A percentile compares a stretch with the other conserved stretches of the same genome.
phyloP scores from a whole-genome alignment of 495 filamentous ascomycete genomes.

The Lepidopterella palustris region DNA sequence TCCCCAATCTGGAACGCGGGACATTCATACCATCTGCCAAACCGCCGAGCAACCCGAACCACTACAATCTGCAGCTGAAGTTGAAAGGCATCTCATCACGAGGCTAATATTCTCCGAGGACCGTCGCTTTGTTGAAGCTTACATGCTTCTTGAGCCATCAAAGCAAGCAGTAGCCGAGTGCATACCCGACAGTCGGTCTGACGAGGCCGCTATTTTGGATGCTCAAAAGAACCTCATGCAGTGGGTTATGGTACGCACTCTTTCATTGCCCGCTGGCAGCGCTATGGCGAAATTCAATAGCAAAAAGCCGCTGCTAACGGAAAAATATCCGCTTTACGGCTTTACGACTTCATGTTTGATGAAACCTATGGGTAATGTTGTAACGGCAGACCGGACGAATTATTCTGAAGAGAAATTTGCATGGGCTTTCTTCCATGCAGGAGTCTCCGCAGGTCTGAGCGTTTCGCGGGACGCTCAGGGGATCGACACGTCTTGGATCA shows the following conservation, averaged over 20 bases:
- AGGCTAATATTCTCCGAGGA: slow-evolving; percentile 86
- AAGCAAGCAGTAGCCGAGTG: slow-evolving; percentile 71
- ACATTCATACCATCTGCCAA: slow-evolving; percentile 67
- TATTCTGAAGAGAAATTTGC: slow-evolving; percentile 92
- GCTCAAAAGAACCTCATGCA: slow-evolving; percentile 86
- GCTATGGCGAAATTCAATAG: slow-evolving; percentile 79
- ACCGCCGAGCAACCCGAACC: slow-evolving; percentile 41
- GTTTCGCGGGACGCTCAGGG: slow-evolving; percentile 86
- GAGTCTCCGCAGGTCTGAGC: slow-evolving; percentile 80
- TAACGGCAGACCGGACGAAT: slow-evolving; percentile 72
- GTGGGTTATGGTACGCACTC: slow-evolving; percentile 73
- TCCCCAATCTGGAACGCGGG: slow-evolving; percentile 45
- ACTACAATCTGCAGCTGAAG: slow-evolving; percentile 46
- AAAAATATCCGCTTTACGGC: slow-evolving; percentile 76
- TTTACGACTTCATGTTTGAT: slow-evolving; percentile 86
- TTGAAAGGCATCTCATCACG: slow-evolving; percentile 73
- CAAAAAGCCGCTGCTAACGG: slow-evolving; percentile 76
- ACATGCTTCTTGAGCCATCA: slow-evolving; percentile 66
- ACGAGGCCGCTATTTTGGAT: slow-evolving; percentile 80
- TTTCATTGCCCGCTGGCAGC: slow-evolving; percentile 79
- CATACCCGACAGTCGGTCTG: slow-evolving; percentile 67
- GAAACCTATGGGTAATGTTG: slow-evolving; percentile 81
- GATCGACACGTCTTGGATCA: slow-evolving; percentile 96
- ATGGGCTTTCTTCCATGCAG: slow-evolving; percentile 98
- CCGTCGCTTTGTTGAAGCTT: slow-evolving; percentile 75